Conservation (phyloP, 1,284 basidiomycete genomes). For the Tausonia pullulans region DNA sequence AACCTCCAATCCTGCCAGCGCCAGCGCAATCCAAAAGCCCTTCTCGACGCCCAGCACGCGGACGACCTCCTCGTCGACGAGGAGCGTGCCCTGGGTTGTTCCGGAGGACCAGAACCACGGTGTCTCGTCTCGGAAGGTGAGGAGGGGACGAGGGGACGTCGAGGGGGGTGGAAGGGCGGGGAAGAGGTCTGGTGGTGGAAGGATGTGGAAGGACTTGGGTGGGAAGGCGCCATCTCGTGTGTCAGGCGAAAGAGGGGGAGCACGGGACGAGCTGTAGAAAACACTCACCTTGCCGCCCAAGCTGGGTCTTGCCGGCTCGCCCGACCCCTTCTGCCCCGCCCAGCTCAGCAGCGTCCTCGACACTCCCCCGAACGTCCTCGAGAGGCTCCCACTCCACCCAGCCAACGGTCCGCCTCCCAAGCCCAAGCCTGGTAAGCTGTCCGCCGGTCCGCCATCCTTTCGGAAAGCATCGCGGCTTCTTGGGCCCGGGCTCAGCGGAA, state of each 20-base stretch:
- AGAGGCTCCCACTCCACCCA: too few relatives aligned
- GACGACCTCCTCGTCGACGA: constrained; percentile 7
- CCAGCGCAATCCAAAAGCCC: constrained; percentile 9
- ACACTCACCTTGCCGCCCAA: not conserved
- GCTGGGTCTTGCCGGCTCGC: too few relatives aligned
- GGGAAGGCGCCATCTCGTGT: too few relatives aligned
- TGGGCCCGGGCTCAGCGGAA: not conserved
- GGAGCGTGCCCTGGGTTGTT: constrained; percentile 3
- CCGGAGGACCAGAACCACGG: not conserved
- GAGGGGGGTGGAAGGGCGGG: not conserved
- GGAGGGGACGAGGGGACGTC: not conserved
- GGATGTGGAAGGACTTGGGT: not conserved
- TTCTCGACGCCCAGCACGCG: constrained; percentile 6
- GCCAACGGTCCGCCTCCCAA: too few relatives aligned
- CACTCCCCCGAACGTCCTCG: too few relatives aligned
- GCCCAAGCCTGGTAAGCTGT: too few relatives aligned
- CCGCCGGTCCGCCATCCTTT: not conserved
- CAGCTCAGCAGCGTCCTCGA: too few relatives aligned
- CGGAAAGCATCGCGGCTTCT: not conserved
- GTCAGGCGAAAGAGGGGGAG: not conserved
- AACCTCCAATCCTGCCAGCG: not conserved
- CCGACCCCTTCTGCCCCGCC: too few relatives aligned
- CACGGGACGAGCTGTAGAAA: too few relatives aligned
- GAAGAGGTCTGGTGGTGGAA: constrained; percentile 2
- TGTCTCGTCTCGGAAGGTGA: constrained; percentile 4